These are phyloP conservation scores for Larix kaempferi DNA, from an alignment of 75 land plant genomes.

Conservation along the genomic window DNA sequence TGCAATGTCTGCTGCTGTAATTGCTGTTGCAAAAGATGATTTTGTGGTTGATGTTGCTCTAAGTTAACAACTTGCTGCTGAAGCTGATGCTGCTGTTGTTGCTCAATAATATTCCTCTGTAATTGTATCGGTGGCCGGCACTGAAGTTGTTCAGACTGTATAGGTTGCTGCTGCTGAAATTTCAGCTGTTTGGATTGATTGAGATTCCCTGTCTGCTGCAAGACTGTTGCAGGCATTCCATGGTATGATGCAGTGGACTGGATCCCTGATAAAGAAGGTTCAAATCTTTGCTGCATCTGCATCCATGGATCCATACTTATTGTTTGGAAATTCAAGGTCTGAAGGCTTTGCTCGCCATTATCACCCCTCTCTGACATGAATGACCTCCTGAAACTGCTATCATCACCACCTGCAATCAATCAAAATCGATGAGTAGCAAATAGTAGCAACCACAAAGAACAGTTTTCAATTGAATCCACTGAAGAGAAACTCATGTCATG, in stretches of 20 bases:
- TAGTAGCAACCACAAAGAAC: no score
- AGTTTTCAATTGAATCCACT: no score
- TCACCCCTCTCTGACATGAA: conserved; percentile 65
- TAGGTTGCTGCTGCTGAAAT: conserved; percentile 37
- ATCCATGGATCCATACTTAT: conserved; percentile 73
- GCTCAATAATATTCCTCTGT: conserved; percentile 9
- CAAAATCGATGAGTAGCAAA: no score
- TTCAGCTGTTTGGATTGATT: conserved; percentile 60
- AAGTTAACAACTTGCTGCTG: conserved; percentile 9
- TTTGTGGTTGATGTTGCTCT: conserved; percentile 19
- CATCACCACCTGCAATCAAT: background rate
- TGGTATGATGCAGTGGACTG: conserved; percentile 49
- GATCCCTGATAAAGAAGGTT: conserved; percentile 28
- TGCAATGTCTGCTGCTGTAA: conserved; percentile 10
- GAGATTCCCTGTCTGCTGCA: conserved; percentile 55
- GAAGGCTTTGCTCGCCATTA: conserved; percentile 38
- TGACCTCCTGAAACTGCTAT: conserved; percentile 5
- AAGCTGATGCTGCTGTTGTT: background rate
- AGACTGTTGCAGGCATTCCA: conserved; percentile 61
- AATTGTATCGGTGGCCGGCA: conserved; percentile 15
- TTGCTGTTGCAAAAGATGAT: conserved; percentile 31
- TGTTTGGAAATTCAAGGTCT: conserved; percentile 43
- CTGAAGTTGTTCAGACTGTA: conserved; percentile 27
- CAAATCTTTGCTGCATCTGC: conserved; percentile 65
- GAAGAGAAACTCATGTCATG: no score